Conservation (phyloP, 2,329 filamentous ascomycete genomes). For the Fusarium succisae region DNA sequence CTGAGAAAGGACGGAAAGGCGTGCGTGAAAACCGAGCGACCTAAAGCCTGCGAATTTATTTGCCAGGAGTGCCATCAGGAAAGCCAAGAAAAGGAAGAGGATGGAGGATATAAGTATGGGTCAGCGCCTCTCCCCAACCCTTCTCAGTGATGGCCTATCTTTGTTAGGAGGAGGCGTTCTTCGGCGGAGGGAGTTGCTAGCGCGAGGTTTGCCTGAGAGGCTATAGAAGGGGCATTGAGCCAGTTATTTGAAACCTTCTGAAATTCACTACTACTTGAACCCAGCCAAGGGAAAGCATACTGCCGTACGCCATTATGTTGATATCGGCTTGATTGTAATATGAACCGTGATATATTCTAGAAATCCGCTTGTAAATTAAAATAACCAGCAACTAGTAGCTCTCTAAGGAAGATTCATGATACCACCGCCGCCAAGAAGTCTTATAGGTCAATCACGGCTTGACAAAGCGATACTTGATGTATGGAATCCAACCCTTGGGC, state of each 20-base stretch:
- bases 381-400: neutral
- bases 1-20: neutral
- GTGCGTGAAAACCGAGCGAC: neutral
- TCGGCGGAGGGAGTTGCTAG: neutral
- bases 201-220: neutral
- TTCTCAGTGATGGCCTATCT: neutral
- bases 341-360: neutral
- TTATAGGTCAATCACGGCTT: neutral
- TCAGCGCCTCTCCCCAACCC: neutral
- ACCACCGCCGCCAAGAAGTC: no score
- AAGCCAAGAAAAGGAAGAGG: rapidly evolving
- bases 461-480: constrained; percentile 29
- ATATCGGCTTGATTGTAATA: no score
- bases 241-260: neutral
- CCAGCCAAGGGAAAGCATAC: neutral
- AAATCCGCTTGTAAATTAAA: neutral
- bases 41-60: neutral
- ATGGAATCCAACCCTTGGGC: constrained; percentile 24
- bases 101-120: neutral
- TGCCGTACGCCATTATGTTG: neutral
- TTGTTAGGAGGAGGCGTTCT: neutral
- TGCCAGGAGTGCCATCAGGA: neutral
- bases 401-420: neutral
- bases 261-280: neutral
- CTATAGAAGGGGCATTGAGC: neutral